phyloP scores from a whole-genome alignment of 768 basidiomycete genomes.

The Xanthoconium purpureum region DNA sequence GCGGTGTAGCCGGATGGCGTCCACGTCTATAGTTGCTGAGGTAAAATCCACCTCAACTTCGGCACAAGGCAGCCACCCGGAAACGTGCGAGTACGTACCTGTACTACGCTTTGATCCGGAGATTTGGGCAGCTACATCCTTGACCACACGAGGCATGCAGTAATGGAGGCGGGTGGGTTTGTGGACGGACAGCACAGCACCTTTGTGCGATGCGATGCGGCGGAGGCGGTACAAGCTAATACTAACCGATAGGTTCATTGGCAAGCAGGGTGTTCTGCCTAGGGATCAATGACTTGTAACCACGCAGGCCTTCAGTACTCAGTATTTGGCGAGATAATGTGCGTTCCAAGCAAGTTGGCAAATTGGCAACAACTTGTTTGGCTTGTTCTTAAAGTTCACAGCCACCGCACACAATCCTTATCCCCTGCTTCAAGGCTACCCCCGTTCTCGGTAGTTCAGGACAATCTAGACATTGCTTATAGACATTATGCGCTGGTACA shows the following conservation, averaged over 20 bases:
- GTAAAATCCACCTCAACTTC: slow-evolving; percentile 9
- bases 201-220: slow-evolving; percentile 1
- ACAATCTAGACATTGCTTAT: not conserved
- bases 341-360: too few relatives aligned
- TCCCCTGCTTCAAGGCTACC: too few relatives aligned
- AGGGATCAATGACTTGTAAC: too few relatives aligned
- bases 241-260: too few relatives aligned
- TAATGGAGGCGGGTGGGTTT: not conserved
- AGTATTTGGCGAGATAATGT: too few relatives aligned
- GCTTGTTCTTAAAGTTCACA: too few relatives aligned
- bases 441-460: too few relatives aligned
- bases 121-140: slow-evolving; percentile 10
- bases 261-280: too few relatives aligned
- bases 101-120: slow-evolving; percentile 19
- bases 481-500: not conserved
- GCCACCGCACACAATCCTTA: too few relatives aligned
- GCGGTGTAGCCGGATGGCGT: slow-evolving; percentile 9
- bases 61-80: slow-evolving; percentile 12
- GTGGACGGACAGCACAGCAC: not conserved
- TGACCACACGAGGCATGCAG: slow-evolving; percentile 15
- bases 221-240: not conserved
- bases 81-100: slow-evolving; percentile 18
- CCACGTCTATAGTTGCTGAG: slow-evolving; percentile 16
- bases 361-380: too few relatives aligned
- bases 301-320: too few relatives aligned